These are phyloP conservation scores for Fusarium nodosum DNA, from an alignment of 2,329 filamentous ascomycete genomes.

Conservation along the genomic window DNA sequence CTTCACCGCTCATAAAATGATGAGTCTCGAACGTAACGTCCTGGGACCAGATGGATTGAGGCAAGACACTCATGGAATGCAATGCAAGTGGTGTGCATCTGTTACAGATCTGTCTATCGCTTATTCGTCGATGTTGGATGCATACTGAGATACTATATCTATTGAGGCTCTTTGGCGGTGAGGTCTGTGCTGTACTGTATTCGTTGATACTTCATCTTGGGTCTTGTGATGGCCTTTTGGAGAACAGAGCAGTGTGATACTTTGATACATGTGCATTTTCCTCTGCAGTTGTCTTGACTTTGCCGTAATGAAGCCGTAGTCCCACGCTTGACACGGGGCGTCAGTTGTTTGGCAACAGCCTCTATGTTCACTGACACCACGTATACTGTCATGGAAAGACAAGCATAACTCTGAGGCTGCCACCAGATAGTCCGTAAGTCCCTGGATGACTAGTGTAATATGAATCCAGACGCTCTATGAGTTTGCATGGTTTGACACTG, in stretches of 20 bases:
- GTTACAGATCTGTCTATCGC: slow-evolving; percentile 19
- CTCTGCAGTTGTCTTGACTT: slow-evolving; percentile 2
- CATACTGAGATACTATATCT: slow-evolving; percentile 1
- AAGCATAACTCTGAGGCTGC: neutral
- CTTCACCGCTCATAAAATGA: slow-evolving; percentile 24
- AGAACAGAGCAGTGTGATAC: neutral
- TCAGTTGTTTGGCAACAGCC: neutral
- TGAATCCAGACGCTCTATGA: neutral
- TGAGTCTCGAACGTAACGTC: slow-evolving; percentile 20
- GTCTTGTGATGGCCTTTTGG: neutral
- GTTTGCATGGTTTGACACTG: neutral
- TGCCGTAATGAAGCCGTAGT: slow-evolving; percentile 6
- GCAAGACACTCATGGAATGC: slow-evolving; percentile 23
- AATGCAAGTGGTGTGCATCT: slow-evolving; percentile 19
- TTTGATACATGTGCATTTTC: neutral
- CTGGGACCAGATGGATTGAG: neutral
- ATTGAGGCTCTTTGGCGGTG: slow-evolving; percentile 37
- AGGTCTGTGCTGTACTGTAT: slow-evolving; percentile 6
- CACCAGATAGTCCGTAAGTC: neutral
- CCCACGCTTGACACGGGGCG: slow-evolving; percentile 4
- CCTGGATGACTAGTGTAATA: neutral
- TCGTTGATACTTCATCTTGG: slow-evolving; percentile 1
- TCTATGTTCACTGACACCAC: neutral
- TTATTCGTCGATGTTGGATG: slow-evolving; percentile 16
- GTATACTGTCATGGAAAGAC: neutral